A percentile compares a stretch with the other conserved stretches of the same genome.
These are phyloP conservation scores for Schwanniomyces occidentalis DNA, from an alignment of 805 yeast species.

Conservation along the genomic window DNA sequence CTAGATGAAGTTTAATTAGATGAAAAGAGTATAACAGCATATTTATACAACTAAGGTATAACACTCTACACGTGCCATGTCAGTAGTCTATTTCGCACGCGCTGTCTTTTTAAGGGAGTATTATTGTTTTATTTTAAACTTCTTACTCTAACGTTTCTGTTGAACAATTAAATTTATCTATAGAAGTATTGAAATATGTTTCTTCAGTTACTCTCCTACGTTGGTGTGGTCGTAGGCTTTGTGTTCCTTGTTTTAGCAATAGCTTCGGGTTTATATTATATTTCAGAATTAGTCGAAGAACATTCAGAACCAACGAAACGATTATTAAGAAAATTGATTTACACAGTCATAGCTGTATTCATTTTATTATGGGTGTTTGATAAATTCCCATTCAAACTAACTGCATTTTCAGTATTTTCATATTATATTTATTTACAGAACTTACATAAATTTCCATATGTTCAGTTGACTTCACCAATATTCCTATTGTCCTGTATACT, in stretches of 20 bases:
- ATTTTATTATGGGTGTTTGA: slow-evolving; percentile 68
- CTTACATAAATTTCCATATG: slow-evolving; percentile 79
- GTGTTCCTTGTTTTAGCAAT: slow-evolving; percentile 50
- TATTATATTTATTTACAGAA: slow-evolving; percentile 77
- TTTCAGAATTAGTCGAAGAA: slow-evolving; percentile 92
- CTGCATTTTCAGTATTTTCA: slow-evolving; percentile 66
- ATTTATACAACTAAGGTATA: too few relatives aligned
- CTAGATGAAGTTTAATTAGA: too few relatives aligned
- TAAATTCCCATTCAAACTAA: slow-evolving; percentile 71
- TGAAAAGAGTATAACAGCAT: too few relatives aligned
- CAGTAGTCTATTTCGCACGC: too few relatives aligned
- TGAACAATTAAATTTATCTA: too few relatives aligned
- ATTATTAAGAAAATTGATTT: slow-evolving; percentile 63
- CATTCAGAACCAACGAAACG: slow-evolving; percentile 83
- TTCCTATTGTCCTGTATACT: slow-evolving; percentile 71
- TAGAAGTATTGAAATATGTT: too few relatives aligned
- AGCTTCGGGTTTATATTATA: slow-evolving; percentile 89
- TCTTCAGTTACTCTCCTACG: slow-evolving; percentile 38
- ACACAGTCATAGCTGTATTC: slow-evolving; percentile 54
- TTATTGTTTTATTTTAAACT: too few relatives aligned
- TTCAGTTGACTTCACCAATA: slow-evolving; percentile 66
- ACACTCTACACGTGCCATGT: too few relatives aligned
- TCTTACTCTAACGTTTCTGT: too few relatives aligned
- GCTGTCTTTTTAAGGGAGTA: too few relatives aligned
- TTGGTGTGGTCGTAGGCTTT: slow-evolving; percentile 40